These are phyloP conservation scores for Venturiaceae sp. DNA, from an alignment of 2,329 filamentous ascomycete species.

Conservation along the genomic window DNA sequence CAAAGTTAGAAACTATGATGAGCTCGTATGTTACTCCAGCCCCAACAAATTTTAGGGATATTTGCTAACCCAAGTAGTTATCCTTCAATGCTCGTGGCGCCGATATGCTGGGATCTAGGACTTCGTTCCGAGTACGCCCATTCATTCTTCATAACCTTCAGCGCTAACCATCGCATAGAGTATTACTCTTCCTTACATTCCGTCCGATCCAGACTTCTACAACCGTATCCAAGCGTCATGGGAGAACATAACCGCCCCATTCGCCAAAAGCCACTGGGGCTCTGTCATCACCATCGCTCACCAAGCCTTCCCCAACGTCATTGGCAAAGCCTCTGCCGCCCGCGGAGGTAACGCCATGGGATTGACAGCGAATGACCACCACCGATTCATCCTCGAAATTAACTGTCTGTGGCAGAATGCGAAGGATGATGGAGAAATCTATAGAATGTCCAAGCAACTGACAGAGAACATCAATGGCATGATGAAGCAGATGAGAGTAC, in stretches of 20 bases:
- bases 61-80: constrained; percentile 9
- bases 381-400: constrained; percentile 14
- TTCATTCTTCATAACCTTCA: too few species aligned
- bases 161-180: too few species aligned
- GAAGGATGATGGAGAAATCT: constrained; percentile 12
- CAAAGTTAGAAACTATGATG: constrained; percentile 20
- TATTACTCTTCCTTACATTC: constrained; percentile 17
- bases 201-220: constrained; percentile 23
- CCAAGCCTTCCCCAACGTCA: constrained; percentile 20
- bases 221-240: constrained; percentile 22
- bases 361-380: constrained; percentile 5
- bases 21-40: constrained; percentile 16
- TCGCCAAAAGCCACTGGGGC: constrained; percentile 15
- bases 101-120: constrained; percentile 11
- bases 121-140: constrained; percentile 17
- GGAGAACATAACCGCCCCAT: constrained; percentile 14
- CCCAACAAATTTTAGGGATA: background rate
- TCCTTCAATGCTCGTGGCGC: constrained; percentile 12
- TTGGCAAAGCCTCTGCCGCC: constrained; percentile 9
- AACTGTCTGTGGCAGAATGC: constrained; percentile 14
- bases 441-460: constrained; percentile 10
- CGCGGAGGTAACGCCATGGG: constrained; percentile 7
- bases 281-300: constrained; percentile 20
- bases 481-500: background rate
- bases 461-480: constrained; percentile 9